phyloP scores from a whole-genome alignment of 2,329 filamentous ascomycete genomes.

The Aspergillus fijiensis region DNA sequence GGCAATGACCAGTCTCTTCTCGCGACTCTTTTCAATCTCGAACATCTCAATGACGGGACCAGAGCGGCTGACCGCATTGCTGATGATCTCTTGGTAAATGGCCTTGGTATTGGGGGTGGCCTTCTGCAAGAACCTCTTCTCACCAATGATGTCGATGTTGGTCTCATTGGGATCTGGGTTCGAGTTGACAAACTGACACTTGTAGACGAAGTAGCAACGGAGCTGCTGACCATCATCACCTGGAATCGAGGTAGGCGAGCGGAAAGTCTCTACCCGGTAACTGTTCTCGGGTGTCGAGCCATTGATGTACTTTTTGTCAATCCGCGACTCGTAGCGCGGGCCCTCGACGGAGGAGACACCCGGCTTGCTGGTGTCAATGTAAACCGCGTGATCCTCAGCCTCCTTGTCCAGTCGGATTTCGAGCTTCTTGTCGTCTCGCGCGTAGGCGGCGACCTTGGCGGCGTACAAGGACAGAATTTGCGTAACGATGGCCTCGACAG shows the following conservation, averaged over 20 bases:
- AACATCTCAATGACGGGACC: slow-evolving; percentile 98
- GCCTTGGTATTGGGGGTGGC: slow-evolving; percentile 93
- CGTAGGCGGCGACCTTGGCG: slow-evolving; percentile 91
- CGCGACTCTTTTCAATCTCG: slow-evolving; percentile 84
- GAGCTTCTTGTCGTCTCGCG: slow-evolving; percentile 87
- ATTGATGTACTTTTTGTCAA: slow-evolving; percentile 95
- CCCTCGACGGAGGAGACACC: slow-evolving; percentile 74
- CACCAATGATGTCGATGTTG: slow-evolving; percentile 84
- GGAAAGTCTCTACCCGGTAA: slow-evolving; percentile 96
- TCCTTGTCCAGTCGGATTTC: slow-evolving; percentile 97
- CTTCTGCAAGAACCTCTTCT: slow-evolving; percentile 92
- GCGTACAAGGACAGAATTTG: slow-evolving; percentile 96
- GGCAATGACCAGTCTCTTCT: slow-evolving; percentile 92
- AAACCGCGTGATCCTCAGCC: slow-evolving; percentile 89
- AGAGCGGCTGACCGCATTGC: slow-evolving; percentile 76
- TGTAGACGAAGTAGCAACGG: slow-evolving; percentile 98
- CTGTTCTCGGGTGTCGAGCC: slow-evolving; percentile 67
- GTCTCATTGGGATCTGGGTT: slow-evolving; percentile 76
- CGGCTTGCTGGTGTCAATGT: slow-evolving; percentile 95
- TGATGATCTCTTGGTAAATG: slow-evolving; percentile 92
- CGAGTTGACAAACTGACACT: slow-evolving; percentile 82
- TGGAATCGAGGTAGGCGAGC: slow-evolving; percentile 79
- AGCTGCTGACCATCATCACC: slow-evolving; percentile 75
- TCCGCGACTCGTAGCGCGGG: slow-evolving; percentile 88
- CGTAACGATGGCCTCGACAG: slow-evolving; percentile 80